Percentiles rank a stretch among this genome's conserved stretches.
phyloP scores from a whole-genome alignment of 768 basidiomycete genomes.

The Auriscalpium microsporum region DNA sequence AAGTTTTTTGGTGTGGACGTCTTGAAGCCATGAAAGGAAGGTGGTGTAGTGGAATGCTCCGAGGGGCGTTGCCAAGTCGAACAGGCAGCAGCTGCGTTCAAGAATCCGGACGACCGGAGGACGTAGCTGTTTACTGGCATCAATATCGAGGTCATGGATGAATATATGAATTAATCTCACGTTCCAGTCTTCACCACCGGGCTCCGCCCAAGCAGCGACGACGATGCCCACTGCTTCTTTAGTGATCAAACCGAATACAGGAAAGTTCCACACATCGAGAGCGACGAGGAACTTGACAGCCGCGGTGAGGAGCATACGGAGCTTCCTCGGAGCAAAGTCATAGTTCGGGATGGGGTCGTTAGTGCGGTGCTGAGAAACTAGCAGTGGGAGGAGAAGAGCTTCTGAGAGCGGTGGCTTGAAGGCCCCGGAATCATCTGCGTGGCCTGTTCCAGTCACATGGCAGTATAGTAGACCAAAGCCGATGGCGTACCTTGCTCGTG shows the following conservation, averaged over 20 bases:
- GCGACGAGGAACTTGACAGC: neutral
- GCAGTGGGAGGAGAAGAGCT: neutral
- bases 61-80: neutral
- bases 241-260: constrained; percentile 7
- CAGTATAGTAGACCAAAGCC: no score
- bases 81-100: neutral
- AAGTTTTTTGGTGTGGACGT: neutral
- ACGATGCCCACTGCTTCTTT: neutral
- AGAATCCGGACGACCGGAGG: neutral
- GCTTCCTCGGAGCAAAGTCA: neutral
- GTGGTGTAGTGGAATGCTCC: neutral
- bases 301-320: neutral
- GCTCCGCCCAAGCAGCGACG: neutral
- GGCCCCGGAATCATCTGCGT: no score
- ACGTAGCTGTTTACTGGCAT: neutral
- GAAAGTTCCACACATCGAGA: neutral
- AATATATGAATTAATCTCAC: neutral
- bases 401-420: no score
- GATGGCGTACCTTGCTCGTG: no score
- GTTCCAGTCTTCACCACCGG: neutral
- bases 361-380: neutral
- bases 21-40: neutral
- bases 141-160: neutral
- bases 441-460: no score
- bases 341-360: neutral